Conservation (phyloP, 176 grass and related monocot genomes). For the Dactylis glomerata region DNA sequence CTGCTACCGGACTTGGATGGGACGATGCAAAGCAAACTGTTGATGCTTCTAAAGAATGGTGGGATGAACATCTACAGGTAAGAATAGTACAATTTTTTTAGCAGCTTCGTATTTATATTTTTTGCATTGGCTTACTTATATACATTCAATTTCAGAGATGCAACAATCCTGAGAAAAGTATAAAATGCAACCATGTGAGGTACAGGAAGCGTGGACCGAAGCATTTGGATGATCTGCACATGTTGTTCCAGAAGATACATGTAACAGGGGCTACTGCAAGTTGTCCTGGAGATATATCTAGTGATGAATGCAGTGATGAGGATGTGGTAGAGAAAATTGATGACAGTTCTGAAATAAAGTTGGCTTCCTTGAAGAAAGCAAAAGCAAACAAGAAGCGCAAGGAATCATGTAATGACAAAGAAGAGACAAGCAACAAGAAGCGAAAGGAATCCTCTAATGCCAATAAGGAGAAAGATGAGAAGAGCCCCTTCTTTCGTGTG, state of each 20-base stretch:
- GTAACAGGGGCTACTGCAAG: background rate
- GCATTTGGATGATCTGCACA: background rate
- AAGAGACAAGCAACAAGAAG: too few relatives aligned
- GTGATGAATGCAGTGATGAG: background rate
- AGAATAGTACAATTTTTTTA: background rate
- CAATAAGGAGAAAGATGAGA: slow-evolving; percentile 1
- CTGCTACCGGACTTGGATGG: background rate
- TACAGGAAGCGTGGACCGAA: too few relatives aligned
- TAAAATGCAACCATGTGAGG: too few relatives aligned
- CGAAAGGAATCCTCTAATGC: background rate
- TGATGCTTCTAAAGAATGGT: background rate
- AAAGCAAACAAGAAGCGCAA: background rate
- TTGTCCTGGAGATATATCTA: background rate
- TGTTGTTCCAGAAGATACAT: background rate
- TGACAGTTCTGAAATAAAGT: background rate
- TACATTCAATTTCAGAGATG: background rate
- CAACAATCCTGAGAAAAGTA: background rate
- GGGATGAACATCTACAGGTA: background rate
- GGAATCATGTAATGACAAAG: too few relatives aligned
- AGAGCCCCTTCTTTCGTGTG: background rate
- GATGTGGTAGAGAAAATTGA: background rate
- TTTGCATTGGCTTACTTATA: background rate
- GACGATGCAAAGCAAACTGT: background rate
- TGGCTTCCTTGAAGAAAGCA: background rate
- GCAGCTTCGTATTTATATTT: background rate